Conservation (phyloP, 2,329 filamentous ascomycete genomes). For the Tympanopsis confertula region DNA sequence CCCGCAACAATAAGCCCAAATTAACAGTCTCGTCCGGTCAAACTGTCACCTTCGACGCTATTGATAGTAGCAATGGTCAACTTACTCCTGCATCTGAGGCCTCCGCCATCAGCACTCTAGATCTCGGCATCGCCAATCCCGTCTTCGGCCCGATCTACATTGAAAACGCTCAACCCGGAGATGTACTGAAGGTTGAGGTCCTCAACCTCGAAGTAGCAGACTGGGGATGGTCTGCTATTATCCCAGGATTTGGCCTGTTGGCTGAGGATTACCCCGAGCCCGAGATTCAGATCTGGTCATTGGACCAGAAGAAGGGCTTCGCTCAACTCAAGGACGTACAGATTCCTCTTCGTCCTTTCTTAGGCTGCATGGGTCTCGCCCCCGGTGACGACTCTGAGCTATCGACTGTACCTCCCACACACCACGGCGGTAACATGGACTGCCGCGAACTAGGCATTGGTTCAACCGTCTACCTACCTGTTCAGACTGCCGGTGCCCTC, state of each 20-base stretch:
- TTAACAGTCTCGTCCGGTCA: slow-evolving; percentile 33
- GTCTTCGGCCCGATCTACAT: slow-evolving; percentile 37
- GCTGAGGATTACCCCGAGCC: slow-evolving; percentile 31
- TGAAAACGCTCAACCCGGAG: slow-evolving; percentile 34
- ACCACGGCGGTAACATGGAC: slow-evolving; percentile 39
- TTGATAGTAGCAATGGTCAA: slow-evolving; percentile 37
- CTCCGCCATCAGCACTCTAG: slow-evolving; percentile 24
- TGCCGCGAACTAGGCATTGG: slow-evolving; percentile 35
- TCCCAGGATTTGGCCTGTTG: slow-evolving; percentile 36
- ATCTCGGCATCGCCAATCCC: slow-evolving; percentile 29
- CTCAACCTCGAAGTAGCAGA: slow-evolving; percentile 28
- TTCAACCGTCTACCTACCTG: slow-evolving; percentile 32
- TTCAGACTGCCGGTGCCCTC: slow-evolving; percentile 33
- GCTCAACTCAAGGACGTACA: slow-evolving; percentile 34
- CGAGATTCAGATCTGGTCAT: slow-evolving; percentile 34
- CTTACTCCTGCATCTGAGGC: slow-evolving; percentile 27
- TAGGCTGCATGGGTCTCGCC: slow-evolving; percentile 39
- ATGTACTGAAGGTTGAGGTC: slow-evolving; percentile 37
- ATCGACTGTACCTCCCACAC: slow-evolving; percentile 35
- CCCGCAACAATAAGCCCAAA: slow-evolving; percentile 27
- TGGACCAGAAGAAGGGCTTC: slow-evolving; percentile 23
- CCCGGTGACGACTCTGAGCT: slow-evolving; percentile 29
- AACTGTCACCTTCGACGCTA: slow-evolving; percentile 32
- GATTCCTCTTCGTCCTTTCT: slow-evolving; percentile 35
- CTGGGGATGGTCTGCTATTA: slow-evolving; percentile 40